These are phyloP conservation scores for Grifola frondosa DNA, from an alignment of 1,284 basidiomycete genomes.

Conservation along the genomic window DNA sequence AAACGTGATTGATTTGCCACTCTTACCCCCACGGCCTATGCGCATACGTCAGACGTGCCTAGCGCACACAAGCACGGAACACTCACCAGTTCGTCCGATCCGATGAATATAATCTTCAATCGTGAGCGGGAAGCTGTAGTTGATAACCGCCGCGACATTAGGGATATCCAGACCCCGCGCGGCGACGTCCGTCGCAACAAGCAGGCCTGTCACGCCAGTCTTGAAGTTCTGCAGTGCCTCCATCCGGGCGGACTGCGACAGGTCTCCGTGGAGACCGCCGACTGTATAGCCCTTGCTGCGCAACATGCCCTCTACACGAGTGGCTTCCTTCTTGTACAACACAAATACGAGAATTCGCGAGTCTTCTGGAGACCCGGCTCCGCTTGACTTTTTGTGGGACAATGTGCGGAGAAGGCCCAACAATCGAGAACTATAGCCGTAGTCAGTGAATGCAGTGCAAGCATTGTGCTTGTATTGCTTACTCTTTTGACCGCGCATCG, in stretches of 20 bases:
- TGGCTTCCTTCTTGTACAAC: conserved; percentile 97
- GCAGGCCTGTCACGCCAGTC: conserved; percentile 75
- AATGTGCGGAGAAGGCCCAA: conserved; percentile 60
- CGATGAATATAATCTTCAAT: conserved; percentile 97
- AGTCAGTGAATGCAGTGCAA: not conserved
- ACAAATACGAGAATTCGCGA: conserved; percentile 91
- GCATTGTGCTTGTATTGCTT: conserved; percentile 25
- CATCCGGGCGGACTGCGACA: conserved; percentile 86
- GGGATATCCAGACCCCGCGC: conserved; percentile 97
- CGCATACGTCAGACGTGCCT: conserved; percentile 11
- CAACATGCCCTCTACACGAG: conserved; percentile 84
- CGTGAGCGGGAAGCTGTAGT: conserved; percentile 97
- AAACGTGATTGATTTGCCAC: conserved; percentile 94
- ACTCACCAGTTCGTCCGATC: conserved; percentile 85
- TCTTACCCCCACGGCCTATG: conserved; percentile 85
- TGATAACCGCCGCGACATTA: conserved; percentile 88
- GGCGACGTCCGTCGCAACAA: conserved; percentile 98
- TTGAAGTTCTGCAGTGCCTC: conserved; percentile 91
- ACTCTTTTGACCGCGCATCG: conserved; percentile 87
- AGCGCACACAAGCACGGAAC: not conserved
- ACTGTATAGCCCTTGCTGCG: conserved; percentile 80
- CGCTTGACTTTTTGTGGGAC: conserved; percentile 63
- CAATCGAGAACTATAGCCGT: conserved; percentile 60
- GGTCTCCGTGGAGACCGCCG: conserved; percentile 90
- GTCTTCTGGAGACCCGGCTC: conserved; percentile 44